phyloP scores from a whole-genome alignment of 169 alveolate species.

The Toxoplasma gondii region DNA sequence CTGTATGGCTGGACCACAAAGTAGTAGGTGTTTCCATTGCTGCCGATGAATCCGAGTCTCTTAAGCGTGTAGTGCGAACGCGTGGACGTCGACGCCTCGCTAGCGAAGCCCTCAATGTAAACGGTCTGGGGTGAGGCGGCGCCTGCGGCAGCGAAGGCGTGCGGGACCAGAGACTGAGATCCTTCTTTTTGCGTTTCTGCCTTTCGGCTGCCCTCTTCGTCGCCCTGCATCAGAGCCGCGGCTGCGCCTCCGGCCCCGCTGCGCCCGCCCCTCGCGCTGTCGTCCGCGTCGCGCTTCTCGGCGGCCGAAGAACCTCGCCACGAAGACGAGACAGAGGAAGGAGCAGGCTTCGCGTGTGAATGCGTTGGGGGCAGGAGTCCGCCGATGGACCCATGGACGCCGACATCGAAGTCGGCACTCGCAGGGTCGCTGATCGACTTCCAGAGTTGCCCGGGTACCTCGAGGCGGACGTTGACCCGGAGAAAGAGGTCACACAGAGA shows the following conservation, averaged over 20 bases:
- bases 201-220: background rate
- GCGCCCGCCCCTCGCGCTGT: background rate
- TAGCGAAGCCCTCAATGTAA: slow-evolving; percentile 69
- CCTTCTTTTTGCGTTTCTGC: background rate
- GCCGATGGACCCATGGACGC: background rate
- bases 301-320: background rate
- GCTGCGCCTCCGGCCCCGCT: background rate
- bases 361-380: background rate
- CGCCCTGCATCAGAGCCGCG: background rate
- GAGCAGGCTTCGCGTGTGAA: background rate
- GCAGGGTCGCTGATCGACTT: slow-evolving; percentile 68
- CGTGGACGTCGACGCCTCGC: slow-evolving; percentile 59
- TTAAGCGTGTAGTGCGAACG: slow-evolving; percentile 73
- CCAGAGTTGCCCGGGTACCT: slow-evolving; percentile 75
- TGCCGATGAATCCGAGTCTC: slow-evolving; percentile 72
- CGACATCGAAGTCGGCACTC: slow-evolving; percentile 7
- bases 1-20: slow-evolving; percentile 77
- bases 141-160: background rate
- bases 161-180: background rate
- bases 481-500: slow-evolving; percentile 74
- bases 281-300: background rate
- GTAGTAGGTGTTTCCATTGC: slow-evolving; percentile 72
- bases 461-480: slow-evolving; percentile 71
- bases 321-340: background rate
- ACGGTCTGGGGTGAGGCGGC: slow-evolving; percentile 54